phyloP scores from a whole-genome alignment of 495 filamentous ascomycete genomes.

The Cairneyella variabilis region DNA sequence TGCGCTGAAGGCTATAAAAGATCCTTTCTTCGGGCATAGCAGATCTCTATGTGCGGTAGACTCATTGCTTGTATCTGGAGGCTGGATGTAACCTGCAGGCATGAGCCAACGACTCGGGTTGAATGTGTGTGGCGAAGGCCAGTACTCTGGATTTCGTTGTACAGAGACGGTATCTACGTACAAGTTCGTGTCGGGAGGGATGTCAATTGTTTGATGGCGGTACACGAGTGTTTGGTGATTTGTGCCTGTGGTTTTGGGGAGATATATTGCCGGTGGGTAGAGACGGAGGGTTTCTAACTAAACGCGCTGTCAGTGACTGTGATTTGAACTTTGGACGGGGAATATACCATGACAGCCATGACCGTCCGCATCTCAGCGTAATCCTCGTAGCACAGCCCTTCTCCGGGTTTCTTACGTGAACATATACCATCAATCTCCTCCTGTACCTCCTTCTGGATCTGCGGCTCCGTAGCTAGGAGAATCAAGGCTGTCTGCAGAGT shows the following conservation, averaged over 20 bases:
- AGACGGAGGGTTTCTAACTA: constrained; percentile 62
- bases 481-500: constrained; percentile 52
- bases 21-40: constrained; percentile 49
- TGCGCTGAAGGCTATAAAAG: constrained; percentile 68
- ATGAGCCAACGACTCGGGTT: constrained; percentile 52
- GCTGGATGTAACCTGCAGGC: background rate
- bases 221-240: constrained; percentile 45
- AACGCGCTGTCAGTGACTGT: constrained; percentile 29
- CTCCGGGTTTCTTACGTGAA: constrained; percentile 21
- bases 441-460: constrained; percentile 55
- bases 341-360: constrained; percentile 36
- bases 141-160: constrained; percentile 57
- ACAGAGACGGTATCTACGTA: constrained; percentile 37
- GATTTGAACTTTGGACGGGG: constrained; percentile 1
- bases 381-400: constrained; percentile 28
- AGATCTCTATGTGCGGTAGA: background rate
- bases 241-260: constrained; percentile 54
- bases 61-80: background rate
- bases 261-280: constrained; percentile 52
- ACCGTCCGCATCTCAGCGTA: constrained; percentile 25
- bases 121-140: constrained; percentile 40
- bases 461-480: constrained; percentile 53
- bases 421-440: constrained; percentile 48
- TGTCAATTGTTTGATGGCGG: constrained; percentile 39
- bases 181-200: constrained; percentile 45